Evolutionary conservation across 116 monocot species (phyloP).

Genomic region (Trichopus zeylanicus): DNA sequence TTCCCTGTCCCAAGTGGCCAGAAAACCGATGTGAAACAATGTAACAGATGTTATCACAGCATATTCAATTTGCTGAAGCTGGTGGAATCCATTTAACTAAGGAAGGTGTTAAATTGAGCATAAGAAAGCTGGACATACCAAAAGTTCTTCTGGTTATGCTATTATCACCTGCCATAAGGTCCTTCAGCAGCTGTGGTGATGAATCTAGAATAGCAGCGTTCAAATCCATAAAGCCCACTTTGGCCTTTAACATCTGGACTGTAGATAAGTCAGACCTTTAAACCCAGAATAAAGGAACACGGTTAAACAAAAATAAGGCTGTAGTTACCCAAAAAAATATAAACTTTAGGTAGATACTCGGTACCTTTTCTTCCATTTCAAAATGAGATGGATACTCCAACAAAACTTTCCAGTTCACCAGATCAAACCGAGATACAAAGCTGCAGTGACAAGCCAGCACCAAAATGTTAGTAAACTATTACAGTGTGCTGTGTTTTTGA

Average conservation of each 20-base stretch:
- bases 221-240: conserved; percentile 57
- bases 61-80: neutral
- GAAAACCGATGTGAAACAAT: no score
- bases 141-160: conserved; percentile 75
- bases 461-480: no score
- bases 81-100: neutral
- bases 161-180: conserved; percentile 56
- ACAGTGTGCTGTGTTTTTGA: no score
- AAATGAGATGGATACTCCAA: conserved; percentile 49
- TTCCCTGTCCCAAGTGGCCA: conserved; percentile 83
- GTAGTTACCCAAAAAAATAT: neutral
- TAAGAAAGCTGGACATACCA: conserved; percentile 35
- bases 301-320: no score
- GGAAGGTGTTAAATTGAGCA: neutral
- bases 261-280: conserved; percentile 68
- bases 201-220: conserved; percentile 23
- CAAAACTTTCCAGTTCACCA: conserved; percentile 76
- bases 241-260: conserved; percentile 91
- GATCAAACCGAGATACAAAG: conserved; percentile 65
- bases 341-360: conserved; percentile 3
- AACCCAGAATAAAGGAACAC: neutral
- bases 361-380: conserved; percentile 59
- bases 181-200: conserved; percentile 47
- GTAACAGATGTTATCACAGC: no score
- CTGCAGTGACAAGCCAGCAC: conserved; percentile 22